These are phyloP conservation scores for Epichloe scottii DNA, from an alignment of 2,329 filamentous ascomycete genomes.

Conservation along the genomic window DNA sequence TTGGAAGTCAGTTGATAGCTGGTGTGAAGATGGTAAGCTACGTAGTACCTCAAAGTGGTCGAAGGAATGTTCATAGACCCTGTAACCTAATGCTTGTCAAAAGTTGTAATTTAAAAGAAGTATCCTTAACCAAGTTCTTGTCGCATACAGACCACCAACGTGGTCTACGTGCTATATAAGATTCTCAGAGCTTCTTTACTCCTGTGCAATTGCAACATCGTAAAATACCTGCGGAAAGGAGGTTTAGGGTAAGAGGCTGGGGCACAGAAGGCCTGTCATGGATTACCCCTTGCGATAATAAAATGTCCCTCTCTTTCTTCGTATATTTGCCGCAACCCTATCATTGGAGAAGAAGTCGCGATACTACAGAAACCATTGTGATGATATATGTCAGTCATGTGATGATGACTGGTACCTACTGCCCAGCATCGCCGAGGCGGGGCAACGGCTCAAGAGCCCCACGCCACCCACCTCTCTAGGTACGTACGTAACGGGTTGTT, in stretches of 20 bases:
- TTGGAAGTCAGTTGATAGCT: slow-evolving; percentile 12
- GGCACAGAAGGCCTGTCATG: no score
- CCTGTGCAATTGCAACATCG: background rate
- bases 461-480: background rate
- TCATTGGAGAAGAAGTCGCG: no score
- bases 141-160: no score
- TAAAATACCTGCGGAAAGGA: no score
- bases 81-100: slow-evolving; percentile 4
- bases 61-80: background rate
- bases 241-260: no score
- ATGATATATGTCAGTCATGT: background rate
- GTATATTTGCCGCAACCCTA: no score
- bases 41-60: slow-evolving; percentile 5
- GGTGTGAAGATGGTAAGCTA: slow-evolving; percentile 8
- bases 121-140: background rate
- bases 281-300: no score
- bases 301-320: no score
- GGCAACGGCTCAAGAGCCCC: background rate
- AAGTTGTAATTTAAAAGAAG: slow-evolving; percentile 1
- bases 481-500: background rate
- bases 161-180: no score
- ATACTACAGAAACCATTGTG: no score
- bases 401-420: background rate
- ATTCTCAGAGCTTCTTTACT: background rate
- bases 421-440: background rate